Evolutionary conservation across 1,284 basidiomycete genomes (phyloP).

Genomic region (Wolfiporia cocos): DNA sequence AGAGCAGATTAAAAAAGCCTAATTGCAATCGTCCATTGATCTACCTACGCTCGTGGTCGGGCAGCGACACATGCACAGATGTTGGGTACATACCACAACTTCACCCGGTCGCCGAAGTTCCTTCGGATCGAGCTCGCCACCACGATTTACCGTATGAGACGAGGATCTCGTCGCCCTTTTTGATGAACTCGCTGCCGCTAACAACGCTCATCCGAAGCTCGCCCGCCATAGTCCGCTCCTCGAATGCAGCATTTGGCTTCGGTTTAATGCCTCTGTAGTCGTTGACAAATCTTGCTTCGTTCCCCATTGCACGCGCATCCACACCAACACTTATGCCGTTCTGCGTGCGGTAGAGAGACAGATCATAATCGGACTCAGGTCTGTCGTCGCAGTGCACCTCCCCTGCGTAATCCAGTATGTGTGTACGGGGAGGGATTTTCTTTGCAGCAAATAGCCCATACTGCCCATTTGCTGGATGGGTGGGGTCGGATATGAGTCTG

Average conservation of each 20-base stretch:
- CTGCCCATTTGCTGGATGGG: slow-evolving; percentile 62
- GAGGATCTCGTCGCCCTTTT: slow-evolving; percentile 81
- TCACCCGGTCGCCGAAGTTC: too few relatives aligned
- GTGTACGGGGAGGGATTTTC: slow-evolving; percentile 59
- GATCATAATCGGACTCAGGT: slow-evolving; percentile 75
- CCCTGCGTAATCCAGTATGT: slow-evolving; percentile 81
- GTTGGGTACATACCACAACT: too few relatives aligned
- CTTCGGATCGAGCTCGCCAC: slow-evolving; percentile 52
- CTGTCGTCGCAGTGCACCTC: slow-evolving; percentile 78
- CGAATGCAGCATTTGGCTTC: slow-evolving; percentile 74
- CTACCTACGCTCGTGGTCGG: too few relatives aligned
- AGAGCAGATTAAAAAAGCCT: too few relatives aligned
- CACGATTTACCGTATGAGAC: slow-evolving; percentile 93
- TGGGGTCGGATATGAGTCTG: slow-evolving; percentile 16
- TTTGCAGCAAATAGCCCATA: slow-evolving; percentile 74
- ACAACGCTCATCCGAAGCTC: slow-evolving; percentile 77
- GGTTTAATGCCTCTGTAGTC: slow-evolving; percentile 73
- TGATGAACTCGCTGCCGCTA: slow-evolving; percentile 53
- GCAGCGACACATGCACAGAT: too few relatives aligned
- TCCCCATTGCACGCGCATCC: slow-evolving; percentile 74
- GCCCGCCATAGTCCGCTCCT: slow-evolving; percentile 50
- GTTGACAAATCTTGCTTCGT: slow-evolving; percentile 84
- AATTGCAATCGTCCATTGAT: too few relatives aligned
- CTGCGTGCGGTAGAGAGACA: slow-evolving; percentile 63
- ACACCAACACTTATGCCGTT: slow-evolving; percentile 55